These are phyloP conservation scores for Venturia oleaginea DNA, from an alignment of 2,329 filamentous ascomycete genomes.

Conservation along the genomic window DNA sequence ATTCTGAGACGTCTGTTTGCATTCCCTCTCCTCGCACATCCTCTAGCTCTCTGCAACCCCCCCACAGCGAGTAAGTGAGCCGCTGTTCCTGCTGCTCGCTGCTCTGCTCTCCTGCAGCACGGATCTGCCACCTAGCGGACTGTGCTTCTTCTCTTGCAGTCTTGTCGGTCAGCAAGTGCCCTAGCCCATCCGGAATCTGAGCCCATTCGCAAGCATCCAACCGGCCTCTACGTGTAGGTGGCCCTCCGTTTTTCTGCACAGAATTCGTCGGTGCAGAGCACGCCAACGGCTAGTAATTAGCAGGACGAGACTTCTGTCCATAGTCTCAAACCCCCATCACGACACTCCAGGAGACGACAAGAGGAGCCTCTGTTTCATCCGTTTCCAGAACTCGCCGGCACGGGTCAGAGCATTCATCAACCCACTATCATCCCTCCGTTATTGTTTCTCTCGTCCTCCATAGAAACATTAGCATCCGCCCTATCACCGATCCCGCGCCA, in stretches of 20 bases:
- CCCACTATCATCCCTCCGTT: neutral
- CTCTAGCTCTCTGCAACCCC: neutral
- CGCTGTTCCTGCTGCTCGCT: conserved; percentile 7
- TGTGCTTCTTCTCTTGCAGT: conserved; percentile 11
- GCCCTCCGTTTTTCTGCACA: conserved; percentile 5
- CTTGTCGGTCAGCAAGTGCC: conserved; percentile 12
- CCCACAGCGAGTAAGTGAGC: neutral
- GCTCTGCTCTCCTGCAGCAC: conserved; percentile 8
- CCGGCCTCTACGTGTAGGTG: conserved; percentile 3
- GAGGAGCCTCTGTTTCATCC: conserved; percentile 1
- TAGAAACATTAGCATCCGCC: neutral
- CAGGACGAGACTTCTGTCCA: neutral
- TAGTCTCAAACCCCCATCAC: neutral
- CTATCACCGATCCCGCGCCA: neutral
- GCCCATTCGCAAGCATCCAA: conserved; percentile 8
- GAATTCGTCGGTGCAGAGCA: conserved; percentile 5
- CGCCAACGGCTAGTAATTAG: neutral
- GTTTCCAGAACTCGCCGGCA: neutral
- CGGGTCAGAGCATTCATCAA: neutral
- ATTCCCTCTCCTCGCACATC: neutral
- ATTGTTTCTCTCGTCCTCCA: neutral
- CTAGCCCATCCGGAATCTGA: conserved; percentile 4
- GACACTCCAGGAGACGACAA: conserved; percentile 1
- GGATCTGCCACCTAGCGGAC: conserved; percentile 7
- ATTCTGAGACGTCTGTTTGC: neutral